Evolutionary conservation across 2,329 filamentous ascomycete species (phyloP), one percentile per base, ranked within the genome.

Genomic region (Diaporthe helianthi): DNA sequence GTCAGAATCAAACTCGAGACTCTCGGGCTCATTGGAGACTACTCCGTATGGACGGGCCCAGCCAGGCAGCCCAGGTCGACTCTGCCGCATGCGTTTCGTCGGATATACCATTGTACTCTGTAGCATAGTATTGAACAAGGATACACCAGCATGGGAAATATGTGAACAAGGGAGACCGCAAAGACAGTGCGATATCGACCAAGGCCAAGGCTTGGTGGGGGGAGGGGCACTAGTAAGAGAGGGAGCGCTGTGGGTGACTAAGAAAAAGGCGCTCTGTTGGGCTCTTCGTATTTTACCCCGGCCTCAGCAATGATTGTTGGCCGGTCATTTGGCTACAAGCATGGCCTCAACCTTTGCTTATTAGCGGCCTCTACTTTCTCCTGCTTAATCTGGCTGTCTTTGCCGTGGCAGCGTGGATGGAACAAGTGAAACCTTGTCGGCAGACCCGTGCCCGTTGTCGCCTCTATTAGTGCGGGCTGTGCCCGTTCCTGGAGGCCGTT

Each of bases 401-500:
- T 60, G 44, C 58, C 41, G 36, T 38, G 36, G 36, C 12, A 24
- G 41, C 41, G 36, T 38, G 36, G 36, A n/a, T 33, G 41, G 54
- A 26, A 24, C 12, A 63, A 13, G 58, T 63, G 58, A 63, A 49
- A 63, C 58, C 49, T 49, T 63, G 58, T 61, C 58, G 58, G 58
- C 58, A 61, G 58, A 63, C 44, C 44, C 29, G 58, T n/a, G 58
- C 41, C 44, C 44, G 29, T 49, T 63, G 58, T 63, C 29, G 44
- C 58, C 44, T 63, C 29, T 24, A 49, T 63, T 63, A 63, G 58
- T 44, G 58, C 44, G 58, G 41, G 58, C 58, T 63, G 58, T 36
- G 44, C 44, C 58, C 58, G 58, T 63, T 63, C 58, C 58, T 63
- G 58, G 58, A 63, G 58, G 44, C 58, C 58, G n/a, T 63, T 46